These are phyloP conservation scores for Hippophae rhamnoides DNA, from an alignment of 306 rosid species.

Conservation along the genomic window DNA sequence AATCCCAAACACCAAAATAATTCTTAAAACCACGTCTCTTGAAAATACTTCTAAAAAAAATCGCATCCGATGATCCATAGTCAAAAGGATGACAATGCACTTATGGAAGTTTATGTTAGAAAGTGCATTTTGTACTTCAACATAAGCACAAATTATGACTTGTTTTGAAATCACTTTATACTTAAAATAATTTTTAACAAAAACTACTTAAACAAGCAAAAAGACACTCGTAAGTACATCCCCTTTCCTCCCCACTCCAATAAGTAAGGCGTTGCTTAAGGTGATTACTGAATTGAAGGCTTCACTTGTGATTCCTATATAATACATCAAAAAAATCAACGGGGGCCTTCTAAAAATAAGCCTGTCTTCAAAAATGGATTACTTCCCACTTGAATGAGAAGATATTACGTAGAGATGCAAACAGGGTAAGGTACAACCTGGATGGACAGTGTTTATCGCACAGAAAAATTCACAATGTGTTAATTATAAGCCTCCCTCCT, in stretches of 20 bases:
- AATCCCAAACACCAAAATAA: no score
- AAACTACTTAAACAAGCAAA: no score
- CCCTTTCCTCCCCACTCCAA: background rate
- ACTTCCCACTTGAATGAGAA: background rate
- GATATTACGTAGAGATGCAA: background rate
- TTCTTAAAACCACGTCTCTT: no score
- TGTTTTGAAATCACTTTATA: no score
- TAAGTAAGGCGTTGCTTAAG: background rate
- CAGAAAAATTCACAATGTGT: background rate
- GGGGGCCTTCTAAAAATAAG: slow-evolving; percentile 13
- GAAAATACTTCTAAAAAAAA: no score
- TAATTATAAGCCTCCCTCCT: slow-evolving; percentile 8
- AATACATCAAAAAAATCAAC: background rate
- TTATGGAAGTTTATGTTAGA: no score
- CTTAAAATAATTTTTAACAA: no score
- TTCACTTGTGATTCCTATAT: slow-evolving; percentile 5
- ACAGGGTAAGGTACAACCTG: background rate
- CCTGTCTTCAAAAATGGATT: background rate
- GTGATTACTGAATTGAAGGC: background rate
- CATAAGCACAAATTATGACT: no score
- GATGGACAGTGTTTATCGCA: background rate
- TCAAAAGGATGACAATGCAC: no score
- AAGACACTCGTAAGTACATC: no score
- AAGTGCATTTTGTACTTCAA: no score
- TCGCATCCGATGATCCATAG: no score